phyloP scores from a whole-genome alignment of 2,329 filamentous ascomycete genomes.

The Geosmithia morbida region DNA sequence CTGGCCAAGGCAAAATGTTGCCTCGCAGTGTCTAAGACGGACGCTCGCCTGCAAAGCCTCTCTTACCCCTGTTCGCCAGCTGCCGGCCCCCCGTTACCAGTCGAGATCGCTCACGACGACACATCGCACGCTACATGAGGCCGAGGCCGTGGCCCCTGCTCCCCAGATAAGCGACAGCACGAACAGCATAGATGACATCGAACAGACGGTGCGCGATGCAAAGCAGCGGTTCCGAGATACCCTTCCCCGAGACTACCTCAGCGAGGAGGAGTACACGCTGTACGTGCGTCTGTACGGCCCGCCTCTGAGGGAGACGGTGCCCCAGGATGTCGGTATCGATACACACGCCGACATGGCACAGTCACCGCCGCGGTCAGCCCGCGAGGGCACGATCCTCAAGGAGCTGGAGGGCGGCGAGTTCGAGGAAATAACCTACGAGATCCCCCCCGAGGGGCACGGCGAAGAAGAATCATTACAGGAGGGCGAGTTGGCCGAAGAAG shows the following conservation, averaged over 20 bases:
- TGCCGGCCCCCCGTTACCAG: conserved; percentile 2
- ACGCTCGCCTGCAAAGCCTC: neutral
- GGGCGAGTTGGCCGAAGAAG: conserved; percentile 7
- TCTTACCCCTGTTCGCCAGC: conserved; percentile 3
- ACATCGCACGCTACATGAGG: conserved; percentile 9
- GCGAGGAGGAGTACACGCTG: conserved; percentile 53
- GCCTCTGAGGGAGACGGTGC: conserved; percentile 46
- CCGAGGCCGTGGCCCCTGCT: neutral
- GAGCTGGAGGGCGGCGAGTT: conserved; percentile 40
- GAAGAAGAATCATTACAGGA: neutral
- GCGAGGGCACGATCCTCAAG: conserved; percentile 33
- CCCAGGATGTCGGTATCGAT: conserved; percentile 42
- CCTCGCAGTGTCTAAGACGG: conserved; percentile 1
- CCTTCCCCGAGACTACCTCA: conserved; percentile 58
- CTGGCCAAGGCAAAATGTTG: conserved; percentile 10
- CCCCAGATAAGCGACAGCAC: neutral
- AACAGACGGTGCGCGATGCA: conserved; percentile 53
- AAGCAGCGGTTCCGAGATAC: conserved; percentile 64
- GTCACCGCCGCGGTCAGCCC: conserved; percentile 3
- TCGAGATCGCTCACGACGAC: conserved; percentile 8
- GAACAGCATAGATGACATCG: conserved; percentile 24
- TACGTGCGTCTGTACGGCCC: conserved; percentile 74
- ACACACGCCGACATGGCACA: conserved; percentile 20
- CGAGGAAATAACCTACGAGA: conserved; percentile 44
- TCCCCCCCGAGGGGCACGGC: conserved; percentile 6